These are phyloP conservation scores for Melanopsichium pennsylvanicum DNA, from an alignment of 1,284 basidiomycete species.

Conservation along the genomic window DNA sequence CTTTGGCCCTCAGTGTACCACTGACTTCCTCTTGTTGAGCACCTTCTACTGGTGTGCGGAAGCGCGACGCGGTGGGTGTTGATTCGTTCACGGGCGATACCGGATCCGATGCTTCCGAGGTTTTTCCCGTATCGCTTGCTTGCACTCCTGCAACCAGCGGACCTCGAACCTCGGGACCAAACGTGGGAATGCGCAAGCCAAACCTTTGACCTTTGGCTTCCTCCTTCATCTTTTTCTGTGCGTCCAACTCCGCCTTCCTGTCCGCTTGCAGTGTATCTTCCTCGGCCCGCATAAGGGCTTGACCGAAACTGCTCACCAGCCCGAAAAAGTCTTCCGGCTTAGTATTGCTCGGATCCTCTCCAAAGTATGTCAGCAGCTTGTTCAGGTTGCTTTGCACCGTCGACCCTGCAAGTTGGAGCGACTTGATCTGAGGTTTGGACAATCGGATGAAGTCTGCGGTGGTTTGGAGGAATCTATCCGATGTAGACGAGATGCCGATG, in stretches of 20 bases:
- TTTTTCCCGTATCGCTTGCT: constrained; percentile 1
- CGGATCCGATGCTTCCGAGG: constrained; percentile 10
- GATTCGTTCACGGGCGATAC: constrained; percentile 27
- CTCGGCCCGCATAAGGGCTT: constrained; percentile 58
- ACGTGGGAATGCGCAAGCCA: constrained; percentile 23
- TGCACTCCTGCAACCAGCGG: constrained; percentile 15
- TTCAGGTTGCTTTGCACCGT: constrained; percentile 30
- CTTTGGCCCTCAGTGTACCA: constrained; percentile 5
- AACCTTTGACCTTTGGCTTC: constrained; percentile 7
- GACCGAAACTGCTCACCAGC: constrained; percentile 51
- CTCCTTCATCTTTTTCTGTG: constrained; percentile 41
- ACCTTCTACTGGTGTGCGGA: no score
- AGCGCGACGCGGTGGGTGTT: constrained; percentile 44
- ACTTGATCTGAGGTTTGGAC: constrained; percentile 40
- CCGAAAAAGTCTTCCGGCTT: constrained; percentile 60
- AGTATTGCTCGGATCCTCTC: constrained; percentile 47
- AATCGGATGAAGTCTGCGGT: constrained; percentile 33
- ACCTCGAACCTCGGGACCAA: constrained; percentile 49
- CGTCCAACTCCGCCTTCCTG: constrained; percentile 44
- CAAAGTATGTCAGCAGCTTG: constrained; percentile 47
- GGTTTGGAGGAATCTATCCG: constrained; percentile 43
- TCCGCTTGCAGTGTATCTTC: constrained; percentile 58
- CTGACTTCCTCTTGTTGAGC: no score
- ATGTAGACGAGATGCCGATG: constrained; percentile 35
- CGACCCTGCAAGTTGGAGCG: constrained; percentile 29